These are phyloP conservation scores for Crithidia bombi DNA, from an alignment of 208 protist genomes.

Conservation along the genomic window DNA sequence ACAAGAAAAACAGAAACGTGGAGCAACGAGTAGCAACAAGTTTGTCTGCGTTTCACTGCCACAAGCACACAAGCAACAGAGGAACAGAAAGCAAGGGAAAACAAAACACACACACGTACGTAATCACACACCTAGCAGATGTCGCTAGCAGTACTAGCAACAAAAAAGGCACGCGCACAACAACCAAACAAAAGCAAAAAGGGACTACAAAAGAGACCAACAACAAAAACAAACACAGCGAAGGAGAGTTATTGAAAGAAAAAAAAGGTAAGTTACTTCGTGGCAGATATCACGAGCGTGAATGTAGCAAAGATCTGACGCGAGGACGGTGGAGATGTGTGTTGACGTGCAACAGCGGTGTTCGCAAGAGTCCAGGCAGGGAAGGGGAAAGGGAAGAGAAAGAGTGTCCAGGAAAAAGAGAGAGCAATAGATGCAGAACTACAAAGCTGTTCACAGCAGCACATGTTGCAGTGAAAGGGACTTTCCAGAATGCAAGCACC, in stretches of 20 bases:
- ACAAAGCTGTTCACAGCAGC: too few species aligned
- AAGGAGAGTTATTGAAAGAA: constrained; percentile 1
- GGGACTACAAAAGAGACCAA: constrained; percentile 7
- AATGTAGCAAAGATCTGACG: background rate
- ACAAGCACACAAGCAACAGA: background rate
- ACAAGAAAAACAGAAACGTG: background rate
- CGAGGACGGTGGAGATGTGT: too few species aligned
- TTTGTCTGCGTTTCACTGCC: too few species aligned
- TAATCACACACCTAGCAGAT: constrained; percentile 4
- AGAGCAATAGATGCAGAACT: too few species aligned
- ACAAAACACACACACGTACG: background rate
- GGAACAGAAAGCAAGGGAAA: background rate
- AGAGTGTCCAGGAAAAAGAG: too few species aligned
- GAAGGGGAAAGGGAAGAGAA: too few species aligned
- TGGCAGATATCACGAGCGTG: background rate
- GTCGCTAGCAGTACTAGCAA: constrained; percentile 6
- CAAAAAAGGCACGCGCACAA: constrained; percentile 13
- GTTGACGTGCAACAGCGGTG: too few species aligned
- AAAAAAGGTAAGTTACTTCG: constrained; percentile 4
- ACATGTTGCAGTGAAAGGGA: too few species aligned
- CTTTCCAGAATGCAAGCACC: too few species aligned
- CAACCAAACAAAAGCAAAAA: too few species aligned
- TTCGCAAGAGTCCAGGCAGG: too few species aligned
- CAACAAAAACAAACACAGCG: constrained; percentile 25
- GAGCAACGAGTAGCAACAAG: too few species aligned